A percentile compares a stretch with the other conserved stretches of the same genome.
These are phyloP conservation scores for Botrytis hyacinthi DNA, from an alignment of 2,329 filamentous ascomycete species.

Conservation along the genomic window DNA sequence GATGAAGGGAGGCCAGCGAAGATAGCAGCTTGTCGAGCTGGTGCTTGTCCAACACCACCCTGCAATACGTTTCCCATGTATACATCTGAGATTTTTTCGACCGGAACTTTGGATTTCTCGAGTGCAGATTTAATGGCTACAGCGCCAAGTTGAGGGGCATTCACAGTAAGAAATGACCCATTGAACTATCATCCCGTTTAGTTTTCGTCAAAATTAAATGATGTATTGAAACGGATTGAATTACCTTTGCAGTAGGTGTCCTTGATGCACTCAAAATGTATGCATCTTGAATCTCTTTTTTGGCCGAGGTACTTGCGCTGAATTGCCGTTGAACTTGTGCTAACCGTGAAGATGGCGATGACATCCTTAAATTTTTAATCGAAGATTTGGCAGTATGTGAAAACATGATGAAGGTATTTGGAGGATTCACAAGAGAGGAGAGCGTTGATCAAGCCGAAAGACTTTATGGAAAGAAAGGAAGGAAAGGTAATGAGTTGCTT, in stretches of 20 bases:
- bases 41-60: slow-evolving; percentile 80
- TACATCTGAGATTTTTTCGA: slow-evolving; percentile 80
- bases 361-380: slow-evolving; percentile 27
- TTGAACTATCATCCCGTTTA: slow-evolving; percentile 68
- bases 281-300: slow-evolving; percentile 77
- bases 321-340: slow-evolving; percentile 51
- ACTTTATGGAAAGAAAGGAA: not conserved
- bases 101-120: slow-evolving; percentile 78
- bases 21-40: slow-evolving; percentile 85
- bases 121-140: slow-evolving; percentile 89
- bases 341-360: slow-evolving; percentile 40
- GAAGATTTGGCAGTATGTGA: slow-evolving; percentile 33
- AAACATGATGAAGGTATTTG: slow-evolving; percentile 35
- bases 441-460: not conserved
- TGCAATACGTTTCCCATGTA: slow-evolving; percentile 98
- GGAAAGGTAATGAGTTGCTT: not conserved
- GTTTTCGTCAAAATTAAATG: not conserved
- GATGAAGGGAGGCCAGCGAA: slow-evolving; percentile 80
- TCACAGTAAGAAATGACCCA: slow-evolving; percentile 78
- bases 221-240: slow-evolving; percentile 40
- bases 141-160: slow-evolving; percentile 85
- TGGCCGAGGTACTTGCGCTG: slow-evolving; percentile 46
- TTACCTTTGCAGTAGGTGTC: slow-evolving; percentile 85
- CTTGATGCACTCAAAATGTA: slow-evolving; percentile 90
- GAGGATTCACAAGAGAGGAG: not conserved